Conservation (phyloP, 2,329 filamentous ascomycete species). For the Herpotrichia juniperi region DNA sequence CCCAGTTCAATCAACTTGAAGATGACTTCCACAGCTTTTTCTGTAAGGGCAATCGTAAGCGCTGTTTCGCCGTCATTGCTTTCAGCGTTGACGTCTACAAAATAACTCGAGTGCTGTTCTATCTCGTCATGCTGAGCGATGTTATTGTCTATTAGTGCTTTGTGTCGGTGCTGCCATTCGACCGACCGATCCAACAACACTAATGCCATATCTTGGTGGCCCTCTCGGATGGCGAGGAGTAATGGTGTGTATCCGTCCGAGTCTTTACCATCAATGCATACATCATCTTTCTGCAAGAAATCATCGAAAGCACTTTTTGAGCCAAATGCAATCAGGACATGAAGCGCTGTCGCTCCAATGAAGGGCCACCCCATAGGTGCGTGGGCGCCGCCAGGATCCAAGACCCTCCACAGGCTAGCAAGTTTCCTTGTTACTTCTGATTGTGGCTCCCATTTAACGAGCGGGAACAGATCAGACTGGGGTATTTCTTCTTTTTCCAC, state of each 20-base stretch:
- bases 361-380: slow-evolving; percentile 16
- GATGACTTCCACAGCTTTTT: slow-evolving; percentile 5
- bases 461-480: slow-evolving; percentile 12
- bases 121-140: neutral
- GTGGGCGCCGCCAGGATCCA: slow-evolving; percentile 12
- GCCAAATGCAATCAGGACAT: slow-evolving; percentile 14
- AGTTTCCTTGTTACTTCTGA: slow-evolving; percentile 11
- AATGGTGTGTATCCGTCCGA: slow-evolving; percentile 14
- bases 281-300: slow-evolving; percentile 1
- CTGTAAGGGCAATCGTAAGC: slow-evolving; percentile 10
- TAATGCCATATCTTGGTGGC: slow-evolving; percentile 14
- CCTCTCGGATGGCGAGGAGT: slow-evolving; percentile 14
- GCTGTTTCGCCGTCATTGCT: slow-evolving; percentile 15
- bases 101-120: neutral
- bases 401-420: slow-evolving; percentile 6
- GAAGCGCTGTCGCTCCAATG: slow-evolving; percentile 10
- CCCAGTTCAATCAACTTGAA: slow-evolving; percentile 8
- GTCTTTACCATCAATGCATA: slow-evolving; percentile 12
- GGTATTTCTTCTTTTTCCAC: slow-evolving; percentile 13
- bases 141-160: neutral
- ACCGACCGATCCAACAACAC: slow-evolving; percentile 6
- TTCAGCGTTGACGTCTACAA: slow-evolving; percentile 9
- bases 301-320: slow-evolving; percentile 12
- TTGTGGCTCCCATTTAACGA: slow-evolving; percentile 9
- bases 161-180: neutral